A percentile compares a stretch with the other conserved stretches of the same genome.
Conservation (phyloP, 2,329 filamentous ascomycete genomes). For the Penicillium oxalicum region DNA sequence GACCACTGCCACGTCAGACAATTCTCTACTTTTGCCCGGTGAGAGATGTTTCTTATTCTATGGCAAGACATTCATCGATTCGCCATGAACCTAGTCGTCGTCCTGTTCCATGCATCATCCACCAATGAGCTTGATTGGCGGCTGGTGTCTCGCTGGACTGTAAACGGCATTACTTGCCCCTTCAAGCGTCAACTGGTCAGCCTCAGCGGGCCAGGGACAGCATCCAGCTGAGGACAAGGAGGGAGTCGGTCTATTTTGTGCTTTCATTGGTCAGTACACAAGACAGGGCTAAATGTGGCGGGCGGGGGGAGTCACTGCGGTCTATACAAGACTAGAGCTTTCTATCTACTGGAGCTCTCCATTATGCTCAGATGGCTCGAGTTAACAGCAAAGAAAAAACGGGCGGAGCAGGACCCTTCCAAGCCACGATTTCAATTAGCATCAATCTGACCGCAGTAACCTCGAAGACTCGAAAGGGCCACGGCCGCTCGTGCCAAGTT, state of each 20-base stretch:
- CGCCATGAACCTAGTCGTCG: neutral
- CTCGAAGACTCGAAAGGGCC: too few relatives aligned
- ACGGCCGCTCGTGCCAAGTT: neutral
- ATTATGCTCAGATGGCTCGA: too few relatives aligned
- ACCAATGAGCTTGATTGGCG: conserved; percentile 1
- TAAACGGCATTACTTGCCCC: conserved; percentile 7
- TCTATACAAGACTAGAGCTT: too few relatives aligned
- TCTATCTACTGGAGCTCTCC: too few relatives aligned
- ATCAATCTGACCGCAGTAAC: neutral
- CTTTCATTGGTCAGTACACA: conserved; percentile 12
- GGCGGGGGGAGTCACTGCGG: neutral
- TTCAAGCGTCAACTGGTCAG: conserved; percentile 3
- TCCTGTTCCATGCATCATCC: conserved; percentile 18
- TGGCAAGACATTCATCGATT: too few relatives aligned
- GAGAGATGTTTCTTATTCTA: neutral
- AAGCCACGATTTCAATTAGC: neutral
- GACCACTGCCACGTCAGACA: too few relatives aligned
- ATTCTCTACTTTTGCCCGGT: too few relatives aligned
- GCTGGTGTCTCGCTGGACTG: conserved; percentile 12
- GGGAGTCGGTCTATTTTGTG: neutral
- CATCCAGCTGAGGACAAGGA: neutral
- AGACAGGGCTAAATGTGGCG: conserved; percentile 6
- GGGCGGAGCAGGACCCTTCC: too few relatives aligned
- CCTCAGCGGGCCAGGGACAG: neutral
- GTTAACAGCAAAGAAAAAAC: too few relatives aligned